phyloP scores from a whole-genome alignment of 371 early-diverging fungal genomes.

The Mortierella sp. region DNA sequence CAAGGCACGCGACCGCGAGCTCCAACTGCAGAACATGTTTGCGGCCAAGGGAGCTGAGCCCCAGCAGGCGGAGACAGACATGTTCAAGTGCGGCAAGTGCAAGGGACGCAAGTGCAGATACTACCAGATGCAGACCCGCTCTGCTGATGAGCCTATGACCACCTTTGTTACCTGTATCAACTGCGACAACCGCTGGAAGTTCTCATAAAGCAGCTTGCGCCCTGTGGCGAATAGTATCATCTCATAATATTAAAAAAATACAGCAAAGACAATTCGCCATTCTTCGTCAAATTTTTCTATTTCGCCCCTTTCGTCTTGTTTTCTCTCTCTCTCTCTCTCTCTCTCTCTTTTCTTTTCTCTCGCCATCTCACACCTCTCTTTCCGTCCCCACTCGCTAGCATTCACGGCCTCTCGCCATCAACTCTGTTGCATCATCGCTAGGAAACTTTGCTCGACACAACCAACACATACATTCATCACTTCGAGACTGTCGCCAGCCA shows the following conservation, averaged over 20 bases:
- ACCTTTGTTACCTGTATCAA: constrained; percentile 92
- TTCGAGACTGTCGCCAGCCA: background rate
- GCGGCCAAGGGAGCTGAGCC: constrained; percentile 87
- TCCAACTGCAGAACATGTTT: constrained; percentile 81
- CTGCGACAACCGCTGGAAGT: constrained; percentile 93
- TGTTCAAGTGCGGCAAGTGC: constrained; percentile 98
- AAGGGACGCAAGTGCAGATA: constrained; percentile 90
- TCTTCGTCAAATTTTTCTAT: background rate
- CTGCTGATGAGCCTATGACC: constrained; percentile 99
- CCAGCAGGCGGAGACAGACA: constrained; percentile 91
- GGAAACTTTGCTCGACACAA: background rate
- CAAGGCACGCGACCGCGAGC: constrained; percentile 77
- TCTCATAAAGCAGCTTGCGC: constrained; percentile 23
- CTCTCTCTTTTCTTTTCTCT: background rate
- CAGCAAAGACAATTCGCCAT: background rate
- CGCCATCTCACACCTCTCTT: background rate
- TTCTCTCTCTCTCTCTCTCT: background rate
- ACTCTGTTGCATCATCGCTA: background rate
- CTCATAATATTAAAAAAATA: background rate
- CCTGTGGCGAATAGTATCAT: background rate
- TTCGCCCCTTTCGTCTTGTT: background rate
- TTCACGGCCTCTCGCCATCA: background rate
- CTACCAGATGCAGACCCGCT: constrained; percentile 98
- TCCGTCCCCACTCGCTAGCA: background rate
- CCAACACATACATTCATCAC: background rate